These are phyloP conservation scores for Saksenaea oblongispora DNA, from an alignment of 371 early-diverging fungal genomes.

Conservation along the genomic window DNA sequence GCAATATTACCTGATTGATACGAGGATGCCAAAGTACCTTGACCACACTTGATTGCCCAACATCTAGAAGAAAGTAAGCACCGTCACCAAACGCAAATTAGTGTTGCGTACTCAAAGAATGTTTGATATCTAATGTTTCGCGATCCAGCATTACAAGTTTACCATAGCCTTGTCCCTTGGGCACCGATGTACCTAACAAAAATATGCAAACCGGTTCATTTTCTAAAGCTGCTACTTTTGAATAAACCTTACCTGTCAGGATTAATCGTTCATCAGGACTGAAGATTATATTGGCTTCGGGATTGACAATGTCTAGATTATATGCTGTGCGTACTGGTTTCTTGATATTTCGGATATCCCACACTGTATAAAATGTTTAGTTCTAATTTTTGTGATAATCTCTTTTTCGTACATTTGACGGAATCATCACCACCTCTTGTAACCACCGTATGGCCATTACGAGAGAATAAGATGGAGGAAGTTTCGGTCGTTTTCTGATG, in stretches of 20 bases:
- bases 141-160: constrained; percentile 71
- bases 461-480: constrained; percentile 68
- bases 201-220: not conserved
- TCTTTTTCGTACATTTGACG: constrained; percentile 67
- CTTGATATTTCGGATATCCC: constrained; percentile 84
- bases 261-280: constrained; percentile 83
- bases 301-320: constrained; percentile 67
- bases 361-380: constrained; percentile 53
- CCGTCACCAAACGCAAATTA: not conserved
- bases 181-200: constrained; percentile 58
- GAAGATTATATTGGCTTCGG: constrained; percentile 85
- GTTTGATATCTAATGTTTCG: constrained; percentile 61
- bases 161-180: constrained; percentile 71
- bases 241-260: constrained; percentile 51
- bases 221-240: not conserved
- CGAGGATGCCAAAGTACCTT: constrained; percentile 85
- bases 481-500: constrained; percentile 72
- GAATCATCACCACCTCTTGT: constrained; percentile 86
- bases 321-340: constrained; percentile 63
- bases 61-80: constrained; percentile 26
- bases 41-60: constrained; percentile 70
- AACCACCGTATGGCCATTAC: constrained; percentile 63
- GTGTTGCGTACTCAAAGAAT: constrained; percentile 48
- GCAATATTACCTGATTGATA: constrained; percentile 73
- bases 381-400: not conserved